Evolutionary conservation across 495 filamentous ascomycete genomes (phyloP), one percentile per base, ranked within the genome.

Genomic region (Hyphodiscus hymeniophilus): DNA sequence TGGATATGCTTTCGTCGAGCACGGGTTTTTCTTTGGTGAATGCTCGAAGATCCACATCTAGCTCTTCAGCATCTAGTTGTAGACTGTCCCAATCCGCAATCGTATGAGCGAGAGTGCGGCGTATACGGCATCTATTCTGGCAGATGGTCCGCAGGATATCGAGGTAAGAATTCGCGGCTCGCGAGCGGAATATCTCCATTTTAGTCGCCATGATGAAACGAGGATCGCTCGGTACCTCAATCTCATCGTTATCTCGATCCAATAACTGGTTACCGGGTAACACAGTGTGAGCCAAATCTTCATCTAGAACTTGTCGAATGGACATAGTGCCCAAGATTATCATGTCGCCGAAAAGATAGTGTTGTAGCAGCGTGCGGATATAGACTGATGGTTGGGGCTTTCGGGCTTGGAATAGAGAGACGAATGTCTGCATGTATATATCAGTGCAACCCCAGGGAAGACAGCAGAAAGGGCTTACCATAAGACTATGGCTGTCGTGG

Each of bases 61-160:
- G 70, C 50, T 85, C 77, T 58, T 89, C 84, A 12, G 85, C 84
- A 66, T 95, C 89, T 24, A 78, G 66, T 60, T 96, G 87, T 12
- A 99, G 66, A 53, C 76, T 77, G 53, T 97, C 91, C 81, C 87
- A 94, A 50, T 90, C 84, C 17, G 79, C 64, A 32, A 94, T 77
- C 7, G 77, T 76, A 60, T 96, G 92, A 50, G 80, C 87, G 21
- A 99, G 68, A 12, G 80, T 87, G 24, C 92, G 77, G 13, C 92
- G 82, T 31, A 94, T 75, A 8, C 92, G 82, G 59, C 88, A 89
- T 42, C 89, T 76, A 56, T 99, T 99, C 60, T 95, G 81, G 61
- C 89, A 95, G 12, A 91, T 73, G 21, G 82, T 80, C 38, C 85
- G 79, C 53, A 89, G 84, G 16, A 91, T 75, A 54, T 95, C 87